Evolutionary conservation across 352 stramenopile genomes (phyloP), one percentile per base, ranked within the genome.

Genomic region (Phytophthora syringae): DNA sequence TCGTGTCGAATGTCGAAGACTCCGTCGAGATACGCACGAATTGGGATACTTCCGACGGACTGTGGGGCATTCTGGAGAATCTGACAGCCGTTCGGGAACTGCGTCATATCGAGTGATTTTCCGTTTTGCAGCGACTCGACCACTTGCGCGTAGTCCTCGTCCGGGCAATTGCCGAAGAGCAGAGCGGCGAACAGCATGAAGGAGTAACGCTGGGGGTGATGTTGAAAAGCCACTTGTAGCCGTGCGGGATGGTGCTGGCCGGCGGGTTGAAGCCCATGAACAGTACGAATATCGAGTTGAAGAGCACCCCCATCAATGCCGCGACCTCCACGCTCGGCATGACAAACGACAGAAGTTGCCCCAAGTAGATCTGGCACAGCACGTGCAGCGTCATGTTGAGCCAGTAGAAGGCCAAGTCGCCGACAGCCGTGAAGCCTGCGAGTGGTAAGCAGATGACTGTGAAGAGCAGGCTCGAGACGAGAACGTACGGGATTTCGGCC

Each of bases 401-500:
- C 70, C 70, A 79, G 49, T 77, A 77, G 48, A 80, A 70, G 16
- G 44, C 45, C 32, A 67, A 28, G 50, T 69, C 56, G 0, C 20
- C 34, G 16, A 77, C 21, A 9, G 40, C 53, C 12, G 58, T 74
- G 39, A 80, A 77, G 22, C 75, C 75, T 7, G 63, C 60, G 7
- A 78, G 53, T 5, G 66, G 70, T 40, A 70, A 70, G 42, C 69
- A 77, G 43, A 81, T 74, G 25, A 74, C 45, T 4, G 66, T 72
- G 42, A 79, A 84, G 12, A 84, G 27, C 13, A 79, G 42, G 43
- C 57, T 64, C 16, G 62, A 71, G 20, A 72, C 34, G 21, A 74
- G 37, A 34, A 78, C 57, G 50, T 83, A 81, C 56, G 75, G 75
- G 54, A 83, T 79, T 75, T 98, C 92, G 10, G 76, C 70, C 30